Conservation (phyloP, 768 basidiomycete genomes). For the Tubosaeta sp. region DNA sequence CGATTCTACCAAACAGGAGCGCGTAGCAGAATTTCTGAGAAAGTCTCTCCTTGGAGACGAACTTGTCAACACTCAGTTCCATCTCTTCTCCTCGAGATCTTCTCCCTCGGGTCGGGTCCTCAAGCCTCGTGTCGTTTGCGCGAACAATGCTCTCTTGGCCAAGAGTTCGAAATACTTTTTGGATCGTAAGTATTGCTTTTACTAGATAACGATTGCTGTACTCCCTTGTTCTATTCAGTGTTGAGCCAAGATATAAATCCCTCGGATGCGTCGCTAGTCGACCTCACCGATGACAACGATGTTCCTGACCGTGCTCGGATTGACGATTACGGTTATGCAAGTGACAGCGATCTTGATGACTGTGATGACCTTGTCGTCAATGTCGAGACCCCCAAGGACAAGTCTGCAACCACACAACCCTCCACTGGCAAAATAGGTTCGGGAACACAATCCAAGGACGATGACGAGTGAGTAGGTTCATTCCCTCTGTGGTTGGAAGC, state of each 20-base stretch:
- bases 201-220: not conserved
- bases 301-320: conserved; percentile 6
- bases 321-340: conserved; percentile 29
- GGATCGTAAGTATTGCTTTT: conserved; percentile 13
- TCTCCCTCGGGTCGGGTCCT: conserved; percentile 3
- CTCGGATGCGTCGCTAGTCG: conserved; percentile 10
- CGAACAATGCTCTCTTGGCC: conserved; percentile 25
- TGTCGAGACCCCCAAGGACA: not conserved
- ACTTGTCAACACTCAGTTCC: conserved; percentile 30
- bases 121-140: conserved; percentile 22
- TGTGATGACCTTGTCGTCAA: conserved; percentile 4
- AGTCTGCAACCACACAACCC: not conserved
- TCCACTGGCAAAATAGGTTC: not conserved
- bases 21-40: conserved; percentile 20
- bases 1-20: conserved; percentile 5
- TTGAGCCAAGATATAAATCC: conserved; percentile 7
- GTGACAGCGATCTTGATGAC: conserved; percentile 36
- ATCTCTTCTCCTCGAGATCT: conserved; percentile 25
- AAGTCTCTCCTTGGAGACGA: conserved; percentile 26
- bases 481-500: not conserved
- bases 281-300: conserved; percentile 10
- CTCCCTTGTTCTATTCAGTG: conserved; percentile 8
- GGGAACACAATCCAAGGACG: not conserved
- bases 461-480: conserved; percentile 3
- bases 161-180: conserved; percentile 28